Base-by-base conservation (phyloP, 106 monocot species). In the Xerophyta viscosa region DNA sequence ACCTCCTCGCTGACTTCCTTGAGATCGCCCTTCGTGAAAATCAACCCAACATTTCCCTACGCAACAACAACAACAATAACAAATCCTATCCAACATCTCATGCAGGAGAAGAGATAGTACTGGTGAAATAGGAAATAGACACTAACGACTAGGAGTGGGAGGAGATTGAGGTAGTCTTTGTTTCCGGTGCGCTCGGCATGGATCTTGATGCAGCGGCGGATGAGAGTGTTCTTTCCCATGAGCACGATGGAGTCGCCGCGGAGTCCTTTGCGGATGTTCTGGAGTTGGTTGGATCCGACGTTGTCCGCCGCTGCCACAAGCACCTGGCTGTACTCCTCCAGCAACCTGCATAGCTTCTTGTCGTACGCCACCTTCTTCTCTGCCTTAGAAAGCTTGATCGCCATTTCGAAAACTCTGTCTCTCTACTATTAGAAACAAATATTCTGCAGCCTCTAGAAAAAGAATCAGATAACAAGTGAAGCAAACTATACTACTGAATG, bases 141-240 rank as follows among this genome's bases (percentile, higher is more conserved):
- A 7, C 37, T 22, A 75, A 91, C 91, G 26, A 87, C 68, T 12
- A 92, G 79, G 31, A 79, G 47, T 8, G 82, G 71, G 6, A 83
- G 60, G 11, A 92, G 68, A 50, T 73, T 77, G 27, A 87, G 73
- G 48, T 65, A 77, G 28, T 70, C 58, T 21, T 44, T 45, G 57
- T 87, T 87, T 27, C 86, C 86, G 19, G 79, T 71, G 24, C 60
- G 73, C 74, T 92, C 83, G n/a, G 83, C 72, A 29, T 92, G 77
- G 12, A 80, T 13, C 71, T 66, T 87, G 61, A 92, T 69, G 48
- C 87, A 83, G 0, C 92, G 63, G 62, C 87, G 63, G 70, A 92
- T 92, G 61, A 92, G 74, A 14, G 92, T 92, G 63, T 92, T 90
- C 80, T 90, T 90, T 23, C 89, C 89, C 89, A 90, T 90, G 14